These are phyloP conservation scores for Acaromyces ingoldii DNA, from an alignment of 1,284 basidiomycete genomes.

Conservation along the genomic window DNA sequence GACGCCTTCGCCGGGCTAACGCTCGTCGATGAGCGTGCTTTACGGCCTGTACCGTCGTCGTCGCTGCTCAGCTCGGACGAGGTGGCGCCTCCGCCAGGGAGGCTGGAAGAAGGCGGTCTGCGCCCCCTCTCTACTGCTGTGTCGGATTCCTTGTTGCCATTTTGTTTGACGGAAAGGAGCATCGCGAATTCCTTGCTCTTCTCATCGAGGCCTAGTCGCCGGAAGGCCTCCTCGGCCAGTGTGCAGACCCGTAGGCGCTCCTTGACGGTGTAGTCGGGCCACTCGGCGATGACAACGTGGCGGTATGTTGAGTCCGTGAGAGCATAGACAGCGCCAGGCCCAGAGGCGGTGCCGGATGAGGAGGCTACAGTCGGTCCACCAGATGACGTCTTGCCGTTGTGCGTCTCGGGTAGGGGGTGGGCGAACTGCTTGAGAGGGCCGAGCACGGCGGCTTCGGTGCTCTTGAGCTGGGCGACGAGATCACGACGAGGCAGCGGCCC, in stretches of 20 bases:
- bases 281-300: background rate
- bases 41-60: too few relatives aligned
- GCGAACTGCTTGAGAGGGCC: background rate
- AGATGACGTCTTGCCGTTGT: background rate
- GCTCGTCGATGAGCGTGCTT: too few relatives aligned
- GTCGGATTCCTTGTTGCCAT: too few relatives aligned
- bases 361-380: background rate
- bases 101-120: too few relatives aligned
- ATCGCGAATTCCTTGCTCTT: background rate
- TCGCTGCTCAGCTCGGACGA: too few relatives aligned
- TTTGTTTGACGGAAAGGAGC: background rate
- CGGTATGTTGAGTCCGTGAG: background rate
- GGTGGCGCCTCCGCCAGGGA: too few relatives aligned
- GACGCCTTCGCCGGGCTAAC: too few relatives aligned
- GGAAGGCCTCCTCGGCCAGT: background rate
- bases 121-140: too few relatives aligned
- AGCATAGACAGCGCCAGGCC: background rate
- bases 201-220: background rate
- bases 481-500: constrained; percentile 1
- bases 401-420: background rate
- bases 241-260: background rate
- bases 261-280: background rate
- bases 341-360: background rate
- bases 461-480: background rate
- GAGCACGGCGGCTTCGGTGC: background rate